Evolutionary conservation across 805 yeast genomes (phyloP).

Genomic region (Phaffomyces antillensis): DNA sequence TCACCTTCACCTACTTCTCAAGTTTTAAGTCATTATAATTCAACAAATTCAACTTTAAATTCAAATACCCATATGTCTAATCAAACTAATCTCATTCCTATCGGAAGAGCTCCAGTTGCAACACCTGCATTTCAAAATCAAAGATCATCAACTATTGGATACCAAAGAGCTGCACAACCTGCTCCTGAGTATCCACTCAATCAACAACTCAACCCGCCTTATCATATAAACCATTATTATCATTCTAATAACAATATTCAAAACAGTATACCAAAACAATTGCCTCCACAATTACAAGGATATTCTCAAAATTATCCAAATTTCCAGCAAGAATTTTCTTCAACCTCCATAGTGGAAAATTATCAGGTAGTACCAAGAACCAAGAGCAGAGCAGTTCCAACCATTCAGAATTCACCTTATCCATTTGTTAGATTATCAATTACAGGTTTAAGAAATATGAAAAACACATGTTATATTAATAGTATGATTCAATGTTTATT

Average conservation of each 20-base stretch:
- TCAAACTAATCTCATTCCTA: background rate
- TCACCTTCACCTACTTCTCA: background rate
- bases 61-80: too few species aligned
- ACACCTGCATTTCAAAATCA: conserved; percentile 8
- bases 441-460: conserved; percentile 60
- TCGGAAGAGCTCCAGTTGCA: conserved; percentile 1
- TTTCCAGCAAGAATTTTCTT: background rate
- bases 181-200: background rate
- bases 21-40: too few species aligned
- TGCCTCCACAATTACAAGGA: background rate
- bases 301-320: conserved; percentile 1
- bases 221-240: conserved; percentile 5
- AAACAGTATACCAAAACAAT: background rate
- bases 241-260: background rate
- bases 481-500: conserved; percentile 66
- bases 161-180: conserved; percentile 1
- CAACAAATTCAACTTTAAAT: background rate
- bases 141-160: conserved; percentile 2
- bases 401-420: conserved; percentile 30
- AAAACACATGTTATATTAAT: conserved; percentile 72
- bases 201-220: conserved; percentile 1
- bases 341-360: background rate
- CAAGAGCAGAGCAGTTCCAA: conserved; percentile 24
- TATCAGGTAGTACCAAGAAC: conserved; percentile 9
- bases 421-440: conserved; percentile 38